Base-by-base conservation (phyloP, 305 asterid genomes). In the Fraxinus velutina region DNA sequence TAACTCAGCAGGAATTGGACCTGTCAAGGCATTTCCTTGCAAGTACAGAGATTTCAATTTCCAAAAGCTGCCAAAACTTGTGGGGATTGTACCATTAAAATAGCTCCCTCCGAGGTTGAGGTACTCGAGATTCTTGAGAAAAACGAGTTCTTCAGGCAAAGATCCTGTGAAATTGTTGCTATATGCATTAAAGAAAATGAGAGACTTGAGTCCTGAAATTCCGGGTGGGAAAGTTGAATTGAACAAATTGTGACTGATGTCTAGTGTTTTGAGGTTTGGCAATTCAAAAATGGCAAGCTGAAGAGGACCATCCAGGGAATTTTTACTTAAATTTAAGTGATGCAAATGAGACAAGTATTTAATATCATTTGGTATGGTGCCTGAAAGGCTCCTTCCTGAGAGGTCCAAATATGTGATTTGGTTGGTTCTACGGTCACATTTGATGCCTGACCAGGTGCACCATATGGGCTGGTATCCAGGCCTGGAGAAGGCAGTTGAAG, bases 31-130 rank as follows among this genome's bases (percentile, higher is more conserved):
- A 79, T 95, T 95, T 24, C 98, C 99, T 1, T 88, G 90, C 73
- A 95, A 76, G 84, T 87, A 83, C 7, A 95, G 39, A 73, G 84
- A 88, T 52, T 86, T 89, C 62, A 93, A 86, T 19, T 24, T 83
- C 2, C 77, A 17, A 36, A 92, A 83, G 0, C 77, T 86, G 29
- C 97, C 97, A 39, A 89, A 95, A 55, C 84, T 86, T 0, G 83
- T 27, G 0, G 98, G 98, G 36, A 95, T 93, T 60, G 71, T 83
- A 1, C 98, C 98, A 2, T 85, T 86, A 10, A 93, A 95, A 52
- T 93, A 93, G 87, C 97, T 91, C 13, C 99, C 99, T 0, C 97
- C 98, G 75, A 95, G 92, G 86, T 95, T 93, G 77, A 95, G 89
- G 47, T 88, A 89, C 87, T 95, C 97, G 36, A 95, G 97, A 83